Percentiles rank a stretch among this genome's conserved stretches.
Evolutionary conservation across 2,329 filamentous ascomycete genomes (phyloP).

Genomic region (Scedosporium minutisporum): DNA sequence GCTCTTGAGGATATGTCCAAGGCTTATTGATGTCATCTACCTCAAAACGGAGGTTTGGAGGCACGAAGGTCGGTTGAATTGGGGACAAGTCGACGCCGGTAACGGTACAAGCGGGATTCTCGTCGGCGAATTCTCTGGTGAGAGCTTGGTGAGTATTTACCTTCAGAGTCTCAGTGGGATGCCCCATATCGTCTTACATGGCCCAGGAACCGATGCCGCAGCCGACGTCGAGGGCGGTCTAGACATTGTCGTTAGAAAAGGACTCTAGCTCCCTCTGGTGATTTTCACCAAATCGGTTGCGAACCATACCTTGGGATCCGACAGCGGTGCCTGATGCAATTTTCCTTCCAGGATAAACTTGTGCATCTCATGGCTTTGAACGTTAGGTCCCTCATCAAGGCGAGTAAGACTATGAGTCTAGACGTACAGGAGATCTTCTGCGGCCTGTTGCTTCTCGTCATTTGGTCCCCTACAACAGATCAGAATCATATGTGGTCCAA

Average conservation of each 20-base stretch:
- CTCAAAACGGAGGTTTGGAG: slow-evolving; percentile 53
- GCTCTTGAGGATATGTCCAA: slow-evolving; percentile 31
- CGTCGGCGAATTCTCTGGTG: slow-evolving; percentile 32
- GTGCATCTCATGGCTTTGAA: slow-evolving; percentile 36
- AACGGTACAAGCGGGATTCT: slow-evolving; percentile 24
- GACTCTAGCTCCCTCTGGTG: slow-evolving; percentile 5
- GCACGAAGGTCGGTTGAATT: slow-evolving; percentile 48
- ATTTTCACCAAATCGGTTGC: no score
- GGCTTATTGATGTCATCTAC: slow-evolving; percentile 53
- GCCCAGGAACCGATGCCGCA: slow-evolving; percentile 53
- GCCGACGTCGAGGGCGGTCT: slow-evolving; percentile 45
- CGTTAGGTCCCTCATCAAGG: background rate
- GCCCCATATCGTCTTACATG: slow-evolving; percentile 10
- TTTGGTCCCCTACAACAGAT: slow-evolving; percentile 15
- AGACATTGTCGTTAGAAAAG: background rate
- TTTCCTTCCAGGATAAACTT: slow-evolving; percentile 32
- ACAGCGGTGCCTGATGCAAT: slow-evolving; percentile 35
- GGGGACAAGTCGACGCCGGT: slow-evolving; percentile 47
- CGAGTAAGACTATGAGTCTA: background rate
- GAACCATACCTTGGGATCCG: background rate
- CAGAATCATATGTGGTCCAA: background rate
- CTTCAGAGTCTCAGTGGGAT: no score
- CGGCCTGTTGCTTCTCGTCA: slow-evolving; percentile 17
- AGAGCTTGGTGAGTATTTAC: background rate
- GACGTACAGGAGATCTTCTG: slow-evolving; percentile 17